A percentile compares a stretch with the other conserved stretches of the same genome.
These are phyloP conservation scores for Fusarium pseudoanthophilum DNA, from an alignment of 2,329 filamentous ascomycete species.

Conservation along the genomic window DNA sequence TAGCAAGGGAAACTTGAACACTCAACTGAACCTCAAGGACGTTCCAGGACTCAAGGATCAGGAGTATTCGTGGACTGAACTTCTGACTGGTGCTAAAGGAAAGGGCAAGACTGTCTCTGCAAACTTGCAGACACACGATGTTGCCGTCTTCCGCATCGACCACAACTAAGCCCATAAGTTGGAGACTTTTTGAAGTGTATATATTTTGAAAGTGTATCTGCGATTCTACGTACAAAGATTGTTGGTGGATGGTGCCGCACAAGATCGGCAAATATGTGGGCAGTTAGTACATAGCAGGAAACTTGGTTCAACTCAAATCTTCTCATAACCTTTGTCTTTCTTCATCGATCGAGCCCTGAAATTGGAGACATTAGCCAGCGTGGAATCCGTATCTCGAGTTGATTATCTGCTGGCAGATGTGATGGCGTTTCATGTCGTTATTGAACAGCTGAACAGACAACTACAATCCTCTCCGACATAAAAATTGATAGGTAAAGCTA, in stretches of 20 bases:
- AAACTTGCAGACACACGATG: conserved; percentile 15
- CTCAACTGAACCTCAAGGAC: conserved; percentile 18
- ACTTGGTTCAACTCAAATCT: not conserved
- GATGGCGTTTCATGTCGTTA: too few species aligned
- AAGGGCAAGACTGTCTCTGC: conserved; percentile 15
- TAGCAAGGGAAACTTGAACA: conserved; percentile 9
- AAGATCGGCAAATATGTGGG: not conserved
- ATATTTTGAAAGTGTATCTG: not conserved
- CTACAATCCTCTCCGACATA: accelerated
- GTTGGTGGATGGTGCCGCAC: not conserved
- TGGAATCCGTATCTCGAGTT: too few species aligned
- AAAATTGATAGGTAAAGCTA: too few species aligned
- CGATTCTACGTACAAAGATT: not conserved
- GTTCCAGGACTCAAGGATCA: conserved; percentile 16
- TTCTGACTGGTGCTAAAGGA: conserved; percentile 19
- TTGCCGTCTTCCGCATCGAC: conserved; percentile 16
- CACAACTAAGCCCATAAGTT: not conserved
- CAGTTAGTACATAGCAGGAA: not conserved
- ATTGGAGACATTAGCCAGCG: too few species aligned
- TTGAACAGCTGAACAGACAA: too few species aligned
- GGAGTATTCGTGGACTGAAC: conserved; percentile 22
- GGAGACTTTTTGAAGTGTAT: too few species aligned
- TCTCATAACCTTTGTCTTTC: not conserved
- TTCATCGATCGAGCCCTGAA: too few species aligned
- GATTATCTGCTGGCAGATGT: too few species aligned